These are phyloP conservation scores for Cardamine resedifolia DNA, from an alignment of 345 rosid species.

Conservation along the genomic window DNA sequence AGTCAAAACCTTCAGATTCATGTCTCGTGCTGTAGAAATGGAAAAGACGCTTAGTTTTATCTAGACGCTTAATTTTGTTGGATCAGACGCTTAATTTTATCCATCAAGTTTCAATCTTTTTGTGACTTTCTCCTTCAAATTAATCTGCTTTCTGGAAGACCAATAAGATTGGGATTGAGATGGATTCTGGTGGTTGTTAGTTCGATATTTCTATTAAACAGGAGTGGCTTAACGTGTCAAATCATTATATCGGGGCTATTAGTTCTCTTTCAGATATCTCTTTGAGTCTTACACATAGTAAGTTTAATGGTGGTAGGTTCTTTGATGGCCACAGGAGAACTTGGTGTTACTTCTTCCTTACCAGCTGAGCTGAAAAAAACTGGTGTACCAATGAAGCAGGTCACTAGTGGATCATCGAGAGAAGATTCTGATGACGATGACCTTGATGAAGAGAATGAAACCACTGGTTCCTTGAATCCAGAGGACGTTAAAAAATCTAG, in stretches of 20 bases:
- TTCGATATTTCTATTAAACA: neutral
- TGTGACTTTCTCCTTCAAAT: neutral
- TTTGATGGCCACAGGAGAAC: constrained; percentile 40
- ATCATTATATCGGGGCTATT: neutral
- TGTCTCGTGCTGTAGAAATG: neutral
- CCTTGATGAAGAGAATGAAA: constrained; percentile 84
- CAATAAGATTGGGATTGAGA: neutral
- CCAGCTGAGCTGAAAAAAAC: constrained; percentile 43
- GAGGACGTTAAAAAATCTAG: constrained; percentile 64
- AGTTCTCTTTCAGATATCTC: neutral
- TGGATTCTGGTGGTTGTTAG: neutral
- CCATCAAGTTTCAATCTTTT: constrained; percentile 12
- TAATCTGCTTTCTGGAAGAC: neutral
- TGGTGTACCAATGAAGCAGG: constrained; percentile 58
- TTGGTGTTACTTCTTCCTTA: constrained; percentile 48
- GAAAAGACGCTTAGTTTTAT: neutral
- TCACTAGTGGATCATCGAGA: constrained; percentile 87
- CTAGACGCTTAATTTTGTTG: neutral
- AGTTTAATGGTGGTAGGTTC: constrained; percentile 43
- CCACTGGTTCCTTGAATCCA: constrained; percentile 56
- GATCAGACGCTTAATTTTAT: neutral
- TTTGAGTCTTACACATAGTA: constrained; percentile 18
- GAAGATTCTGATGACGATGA: constrained; percentile 92
- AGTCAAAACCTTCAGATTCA: neutral
- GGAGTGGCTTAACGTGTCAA: neutral